phyloP scores from a whole-genome alignment of 352 stramenopile genomes.

The Phytophthora constricta region DNA sequence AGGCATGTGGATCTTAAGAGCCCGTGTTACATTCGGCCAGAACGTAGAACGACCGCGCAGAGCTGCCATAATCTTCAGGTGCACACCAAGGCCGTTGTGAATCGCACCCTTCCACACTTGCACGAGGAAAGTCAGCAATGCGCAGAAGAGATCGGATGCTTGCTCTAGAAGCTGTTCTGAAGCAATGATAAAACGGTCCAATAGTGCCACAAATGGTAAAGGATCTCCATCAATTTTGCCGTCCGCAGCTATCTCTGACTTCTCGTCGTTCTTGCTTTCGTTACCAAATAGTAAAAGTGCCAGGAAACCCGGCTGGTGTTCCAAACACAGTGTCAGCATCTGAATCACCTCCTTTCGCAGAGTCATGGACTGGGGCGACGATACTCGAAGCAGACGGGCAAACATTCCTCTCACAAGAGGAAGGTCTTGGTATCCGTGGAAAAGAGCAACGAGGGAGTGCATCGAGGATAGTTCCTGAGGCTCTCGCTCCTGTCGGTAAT shows the following conservation, averaged over 20 bases:
- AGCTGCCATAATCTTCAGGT: conserved; percentile 54
- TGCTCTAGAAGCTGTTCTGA: conserved; percentile 68
- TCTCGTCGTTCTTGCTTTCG: conserved; percentile 23
- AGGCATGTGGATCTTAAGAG: conserved; percentile 65
- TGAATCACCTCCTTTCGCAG: conserved; percentile 56
- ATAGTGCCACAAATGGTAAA: conserved; percentile 42
- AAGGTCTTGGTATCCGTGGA: conserved; percentile 52
- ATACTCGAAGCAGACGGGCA: conserved; percentile 39
- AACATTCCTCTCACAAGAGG: conserved; percentile 47
- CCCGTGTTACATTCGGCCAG: conserved; percentile 66
- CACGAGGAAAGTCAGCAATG: conserved; percentile 59
- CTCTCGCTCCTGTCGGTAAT: conserved; percentile 31
- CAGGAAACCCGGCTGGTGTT: conserved; percentile 70
- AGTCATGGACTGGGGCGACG: conserved; percentile 24
- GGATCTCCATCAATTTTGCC: no score
- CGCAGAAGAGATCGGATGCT: conserved; percentile 63
- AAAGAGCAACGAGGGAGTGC: conserved; percentile 61
- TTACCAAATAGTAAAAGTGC: conserved; percentile 56
- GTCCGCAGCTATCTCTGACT: conserved; percentile 11
- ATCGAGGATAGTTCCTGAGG: conserved; percentile 28
- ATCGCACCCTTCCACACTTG: conserved; percentile 64
- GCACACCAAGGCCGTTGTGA: conserved; percentile 44
- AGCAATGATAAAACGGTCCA: conserved; percentile 61
- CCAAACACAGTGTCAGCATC: conserved; percentile 58
- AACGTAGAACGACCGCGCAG: conserved; percentile 50